Percentiles rank a stretch among this genome's conserved stretches.
Conservation (phyloP, 176 grass and related monocot species). For the Oropetium thomaeum region DNA sequence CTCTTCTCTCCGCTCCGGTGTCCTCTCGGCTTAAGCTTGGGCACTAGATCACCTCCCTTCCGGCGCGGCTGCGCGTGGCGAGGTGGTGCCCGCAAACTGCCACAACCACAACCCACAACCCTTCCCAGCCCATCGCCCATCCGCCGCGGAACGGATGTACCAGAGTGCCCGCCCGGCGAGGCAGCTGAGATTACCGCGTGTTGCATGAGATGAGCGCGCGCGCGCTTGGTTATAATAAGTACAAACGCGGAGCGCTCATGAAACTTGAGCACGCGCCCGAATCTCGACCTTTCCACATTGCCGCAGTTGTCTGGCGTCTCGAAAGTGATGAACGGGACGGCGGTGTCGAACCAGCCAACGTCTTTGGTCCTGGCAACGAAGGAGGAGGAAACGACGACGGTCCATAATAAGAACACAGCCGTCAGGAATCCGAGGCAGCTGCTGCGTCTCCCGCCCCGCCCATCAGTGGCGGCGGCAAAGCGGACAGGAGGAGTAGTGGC, state of each 20-base stretch:
- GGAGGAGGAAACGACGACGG: background rate
- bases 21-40: background rate
- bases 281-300: too few relatives aligned
- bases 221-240: background rate
- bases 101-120: too few relatives aligned
- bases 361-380: background rate
- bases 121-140: too few relatives aligned
- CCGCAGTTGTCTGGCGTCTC: too few relatives aligned
- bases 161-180: too few relatives aligned
- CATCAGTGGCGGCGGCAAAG: background rate
- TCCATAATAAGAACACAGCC: too few relatives aligned
- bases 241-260: background rate
- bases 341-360: background rate
- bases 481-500: too few relatives aligned
- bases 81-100: background rate
- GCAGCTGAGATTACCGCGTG: background rate
- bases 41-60: background rate
- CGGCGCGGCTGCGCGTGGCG: background rate
- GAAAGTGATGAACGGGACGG: background rate
- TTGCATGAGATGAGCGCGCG: too few relatives aligned
- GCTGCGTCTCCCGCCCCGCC: too few relatives aligned
- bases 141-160: too few relatives aligned
- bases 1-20: background rate
- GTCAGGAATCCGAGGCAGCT: background rate
- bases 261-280: background rate